Percentiles rank a stretch among this genome's conserved stretches.
Conservation (phyloP, 2,329 filamentous ascomycete genomes). For the Penicillium sp. region DNA sequence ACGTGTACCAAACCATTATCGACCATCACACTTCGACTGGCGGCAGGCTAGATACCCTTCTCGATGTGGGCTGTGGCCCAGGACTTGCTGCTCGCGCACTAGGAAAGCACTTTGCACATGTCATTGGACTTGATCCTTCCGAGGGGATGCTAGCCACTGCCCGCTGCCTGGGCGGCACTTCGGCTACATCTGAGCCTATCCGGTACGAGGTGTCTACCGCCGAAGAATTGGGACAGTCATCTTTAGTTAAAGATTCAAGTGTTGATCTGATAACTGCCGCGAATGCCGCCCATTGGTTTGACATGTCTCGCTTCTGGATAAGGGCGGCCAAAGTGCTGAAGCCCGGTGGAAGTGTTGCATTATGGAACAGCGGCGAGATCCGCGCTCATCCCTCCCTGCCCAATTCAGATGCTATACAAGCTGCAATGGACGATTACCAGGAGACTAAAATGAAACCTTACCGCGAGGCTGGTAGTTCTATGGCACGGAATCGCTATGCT, state of each 20-base stretch:
- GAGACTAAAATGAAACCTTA: conserved; percentile 36
- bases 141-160: conserved; percentile 53
- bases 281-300: conserved; percentile 40
- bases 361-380: conserved; percentile 25
- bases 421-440: conserved; percentile 36
- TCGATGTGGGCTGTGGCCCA: conserved; percentile 58
- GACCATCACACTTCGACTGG: conserved; percentile 45
- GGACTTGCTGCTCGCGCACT: conserved; percentile 48
- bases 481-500: conserved; percentile 39
- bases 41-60: conserved; percentile 41
- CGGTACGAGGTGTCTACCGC: conserved; percentile 43
- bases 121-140: conserved; percentile 51
- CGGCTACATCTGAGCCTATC: conserved; percentile 31
- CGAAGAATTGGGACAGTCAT: conserved; percentile 36
- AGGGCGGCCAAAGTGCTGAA: neutral
- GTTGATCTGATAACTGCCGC: conserved; percentile 52
- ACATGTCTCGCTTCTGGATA: neutral
- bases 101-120: conserved; percentile 43
- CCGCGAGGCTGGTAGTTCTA: conserved; percentile 39
- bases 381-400: conserved; percentile 29
- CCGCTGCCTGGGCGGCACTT: conserved; percentile 31
- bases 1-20: conserved; percentile 46
- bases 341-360: neutral
- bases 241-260: conserved; percentile 25
- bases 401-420: conserved; percentile 41